Base-by-base conservation (phyloP, 768 basidiomycete species). In the Phanerodontia chrysosporium region DNA sequence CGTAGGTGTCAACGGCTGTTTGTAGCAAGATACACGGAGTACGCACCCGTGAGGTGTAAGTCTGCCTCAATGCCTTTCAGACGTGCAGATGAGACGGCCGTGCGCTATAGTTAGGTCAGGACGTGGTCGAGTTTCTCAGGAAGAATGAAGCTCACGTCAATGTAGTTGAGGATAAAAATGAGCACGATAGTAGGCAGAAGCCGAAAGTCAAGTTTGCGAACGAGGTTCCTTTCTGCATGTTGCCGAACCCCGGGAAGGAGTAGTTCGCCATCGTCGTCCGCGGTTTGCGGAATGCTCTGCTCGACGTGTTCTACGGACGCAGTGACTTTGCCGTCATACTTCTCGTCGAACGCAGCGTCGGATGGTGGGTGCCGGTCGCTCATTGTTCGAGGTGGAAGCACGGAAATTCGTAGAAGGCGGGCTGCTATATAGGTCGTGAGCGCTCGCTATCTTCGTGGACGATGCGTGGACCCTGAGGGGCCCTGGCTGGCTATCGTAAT, bases 131-230 rank as follows among this genome's bases (percentile, higher is more conserved):
- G 36, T 18, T 21, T n/a, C 18, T 44, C n/a, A 28, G 16, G 3
- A 1, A 44, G 8, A 8, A 21, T 3, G 63, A 70, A 62, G 64
- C 72, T 61, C 59, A 86, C 85, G 67, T 86, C 85, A 59, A 87
- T 85, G 62, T 84, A 85, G 62, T 87, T 87, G 82, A 86, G 80
- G 59, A 87, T 78, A 62, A 73, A 85, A 32, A 87, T 83, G 54
- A 85, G 54, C 21, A 84, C 72, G 39, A 87, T 78, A 0, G 81
- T 81, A 0, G 83, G 83, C 49, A 89, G 65, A 3, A 87, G 69
- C 35, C 84, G 74, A 60, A 63, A 68, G 62, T 87, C 86, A 49
- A 89, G 74, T 60, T 79, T 83, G 42, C 81, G 74, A 16, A 84
- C 77, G 16, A 89, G 78, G 56, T 65, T 73, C 45, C 66, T 64